phyloP scores from a whole-genome alignment of 1,139 yeast genomes.

The Candida gigantensis region DNA sequence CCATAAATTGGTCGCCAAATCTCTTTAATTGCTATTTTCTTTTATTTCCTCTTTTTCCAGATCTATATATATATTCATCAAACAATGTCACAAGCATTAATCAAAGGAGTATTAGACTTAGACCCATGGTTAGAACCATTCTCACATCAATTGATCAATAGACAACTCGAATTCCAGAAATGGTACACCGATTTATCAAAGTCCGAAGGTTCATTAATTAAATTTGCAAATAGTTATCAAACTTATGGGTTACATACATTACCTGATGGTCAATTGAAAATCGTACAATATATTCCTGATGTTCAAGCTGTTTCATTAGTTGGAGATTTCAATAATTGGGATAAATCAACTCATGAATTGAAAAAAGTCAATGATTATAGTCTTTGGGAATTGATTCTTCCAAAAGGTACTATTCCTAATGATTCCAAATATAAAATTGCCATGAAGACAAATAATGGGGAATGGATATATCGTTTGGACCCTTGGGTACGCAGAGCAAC shows the following conservation, averaged over 20 bases:
- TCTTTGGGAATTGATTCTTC: conserved; percentile 61
- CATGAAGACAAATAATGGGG: conserved; percentile 66
- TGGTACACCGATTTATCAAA: conserved; percentile 46
- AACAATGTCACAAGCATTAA: conserved; percentile 16
- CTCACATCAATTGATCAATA: conserved; percentile 49
- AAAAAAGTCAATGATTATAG: conserved; percentile 60
- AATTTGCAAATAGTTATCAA: conserved; percentile 63
- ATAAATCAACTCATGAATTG: conserved; percentile 58
- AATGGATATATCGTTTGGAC: conserved; percentile 75
- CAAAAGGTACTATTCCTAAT: conserved; percentile 69
- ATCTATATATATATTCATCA: background rate
- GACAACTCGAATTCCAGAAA: conserved; percentile 53
- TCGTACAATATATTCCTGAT: conserved; percentile 88
- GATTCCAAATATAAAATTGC: conserved; percentile 77
- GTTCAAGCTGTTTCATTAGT: conserved; percentile 72
- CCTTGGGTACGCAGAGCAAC: conserved; percentile 90
- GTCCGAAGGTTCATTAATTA: conserved; percentile 47
- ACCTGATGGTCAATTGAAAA: conserved; percentile 36
- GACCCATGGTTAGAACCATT: conserved; percentile 92
- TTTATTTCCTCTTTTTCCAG: conserved; percentile 1
- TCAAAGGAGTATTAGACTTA: conserved; percentile 60
- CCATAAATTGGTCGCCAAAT: too few species aligned
- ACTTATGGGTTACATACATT: conserved; percentile 72
- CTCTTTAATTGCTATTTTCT: too few species aligned
- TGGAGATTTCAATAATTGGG: conserved; percentile 93